These are phyloP conservation scores for Taxillus chinensis DNA, from an alignment of 164 flowering plant genomes.

Conservation along the genomic window DNA sequence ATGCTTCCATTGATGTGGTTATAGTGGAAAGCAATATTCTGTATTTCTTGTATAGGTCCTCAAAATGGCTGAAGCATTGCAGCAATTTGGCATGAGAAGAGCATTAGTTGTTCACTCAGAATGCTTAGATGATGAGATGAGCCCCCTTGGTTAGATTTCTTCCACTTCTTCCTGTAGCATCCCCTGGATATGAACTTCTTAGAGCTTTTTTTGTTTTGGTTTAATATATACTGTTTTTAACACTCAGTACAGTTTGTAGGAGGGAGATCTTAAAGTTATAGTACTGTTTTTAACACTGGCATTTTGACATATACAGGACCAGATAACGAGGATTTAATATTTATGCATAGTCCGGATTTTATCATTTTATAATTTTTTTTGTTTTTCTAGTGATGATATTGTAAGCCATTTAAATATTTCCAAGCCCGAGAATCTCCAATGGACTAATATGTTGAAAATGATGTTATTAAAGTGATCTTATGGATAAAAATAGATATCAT, in stretches of 20 bases:
- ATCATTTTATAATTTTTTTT: too few species aligned
- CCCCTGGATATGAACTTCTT: neutral
- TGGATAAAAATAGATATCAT: too few species aligned
- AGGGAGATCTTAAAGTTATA: neutral
- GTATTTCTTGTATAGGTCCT: constrained; percentile 39
- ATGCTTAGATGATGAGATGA: constrained; percentile 83
- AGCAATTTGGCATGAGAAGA: constrained; percentile 80
- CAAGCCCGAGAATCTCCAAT: too few species aligned
- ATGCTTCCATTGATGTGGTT: neutral
- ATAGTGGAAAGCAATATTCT: neutral
- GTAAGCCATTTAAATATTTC: too few species aligned
- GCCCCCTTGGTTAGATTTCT: constrained; percentile 63
- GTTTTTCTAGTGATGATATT: too few species aligned
- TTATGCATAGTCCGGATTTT: too few species aligned
- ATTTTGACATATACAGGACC: constrained; percentile 42
- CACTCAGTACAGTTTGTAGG: neutral
- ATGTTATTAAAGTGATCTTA: too few species aligned
- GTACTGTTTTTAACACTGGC: neutral
- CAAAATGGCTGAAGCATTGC: constrained; percentile 90
- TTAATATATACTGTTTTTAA: too few species aligned
- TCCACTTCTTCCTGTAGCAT: neutral
- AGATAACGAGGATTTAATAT: too few species aligned
- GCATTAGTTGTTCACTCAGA: constrained; percentile 66
- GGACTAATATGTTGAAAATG: too few species aligned
- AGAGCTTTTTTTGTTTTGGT: too few species aligned